Conservation (phyloP, 176 grass and related monocot genomes). For the Aegilops sharonensis region DNA sequence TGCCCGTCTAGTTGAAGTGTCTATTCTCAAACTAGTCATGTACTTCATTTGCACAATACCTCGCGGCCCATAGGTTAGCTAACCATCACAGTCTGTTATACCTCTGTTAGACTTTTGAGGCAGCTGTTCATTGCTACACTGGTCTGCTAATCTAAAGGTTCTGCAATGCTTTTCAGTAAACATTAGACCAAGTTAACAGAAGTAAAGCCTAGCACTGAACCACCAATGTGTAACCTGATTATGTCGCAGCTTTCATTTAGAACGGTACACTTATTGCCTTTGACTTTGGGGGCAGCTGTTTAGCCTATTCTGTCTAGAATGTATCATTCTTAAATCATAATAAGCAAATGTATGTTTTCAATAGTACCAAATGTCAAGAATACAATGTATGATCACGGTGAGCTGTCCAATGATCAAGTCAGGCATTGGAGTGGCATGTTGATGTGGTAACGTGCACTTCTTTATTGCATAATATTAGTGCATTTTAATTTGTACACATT, state of each 20-base stretch:
- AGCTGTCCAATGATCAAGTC: slow-evolving; percentile 30
- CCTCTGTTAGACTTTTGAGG: too few species aligned
- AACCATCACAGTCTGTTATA: not conserved
- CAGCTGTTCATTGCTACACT: not conserved
- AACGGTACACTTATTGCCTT: not conserved
- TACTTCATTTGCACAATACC: not conserved
- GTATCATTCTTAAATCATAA: not conserved
- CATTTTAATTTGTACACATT: not conserved
- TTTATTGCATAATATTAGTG: not conserved
- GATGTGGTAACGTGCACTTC: not conserved
- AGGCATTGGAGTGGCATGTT: slow-evolving; percentile 22
- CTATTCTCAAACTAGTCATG: not conserved
- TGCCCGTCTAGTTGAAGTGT: not conserved
- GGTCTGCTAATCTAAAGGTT: not conserved
- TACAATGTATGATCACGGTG: not conserved
- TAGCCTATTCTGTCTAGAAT: not conserved
- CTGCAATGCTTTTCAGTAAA: not conserved
- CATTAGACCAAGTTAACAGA: not conserved
- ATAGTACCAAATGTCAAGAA: not conserved
- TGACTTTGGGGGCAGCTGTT: not conserved
- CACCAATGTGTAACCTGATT: not conserved
- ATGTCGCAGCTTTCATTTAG: slow-evolving; percentile 10
- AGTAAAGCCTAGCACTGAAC: not conserved
- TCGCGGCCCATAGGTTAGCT: not conserved
- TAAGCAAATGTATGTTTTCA: not conserved